These are phyloP conservation scores for Talaromyces sp. DNA, from an alignment of 2,329 filamentous ascomycete genomes.

Conservation along the genomic window DNA sequence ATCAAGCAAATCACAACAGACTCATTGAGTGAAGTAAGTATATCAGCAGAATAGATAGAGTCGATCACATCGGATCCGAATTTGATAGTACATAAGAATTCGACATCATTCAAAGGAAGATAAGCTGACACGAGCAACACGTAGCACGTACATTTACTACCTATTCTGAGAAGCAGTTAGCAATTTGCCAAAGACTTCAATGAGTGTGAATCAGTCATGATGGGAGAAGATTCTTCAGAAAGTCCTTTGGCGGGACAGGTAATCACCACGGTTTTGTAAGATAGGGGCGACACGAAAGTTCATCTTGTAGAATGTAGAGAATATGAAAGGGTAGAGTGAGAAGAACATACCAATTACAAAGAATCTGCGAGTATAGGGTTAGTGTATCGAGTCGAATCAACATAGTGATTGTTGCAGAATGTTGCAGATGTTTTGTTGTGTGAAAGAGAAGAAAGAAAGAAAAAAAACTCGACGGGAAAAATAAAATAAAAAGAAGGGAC, in stretches of 20 bases:
- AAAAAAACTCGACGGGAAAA: slow-evolving; percentile 15
- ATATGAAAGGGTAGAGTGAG: slow-evolving; percentile 19
- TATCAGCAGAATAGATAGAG: slow-evolving; percentile 19
- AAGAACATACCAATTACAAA: slow-evolving; percentile 21
- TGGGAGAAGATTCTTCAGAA: slow-evolving; percentile 42
- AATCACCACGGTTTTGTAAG: slow-evolving; percentile 59
- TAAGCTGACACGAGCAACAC: not conserved
- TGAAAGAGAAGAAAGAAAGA: slow-evolving; percentile 14
- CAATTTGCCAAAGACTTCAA: not conserved
- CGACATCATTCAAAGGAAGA: slow-evolving; percentile 39
- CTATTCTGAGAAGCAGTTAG: slow-evolving; percentile 27
- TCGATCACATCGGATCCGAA: slow-evolving; percentile 45
- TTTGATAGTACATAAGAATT: slow-evolving; percentile 50
- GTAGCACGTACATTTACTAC: slow-evolving; percentile 2
- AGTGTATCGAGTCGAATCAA: not conserved
- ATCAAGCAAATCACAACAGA: not conserved
- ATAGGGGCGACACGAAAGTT: slow-evolving; percentile 64
- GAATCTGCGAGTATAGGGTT: not conserved
- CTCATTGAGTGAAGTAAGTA: not conserved
- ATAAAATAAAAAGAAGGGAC: slow-evolving; percentile 5
- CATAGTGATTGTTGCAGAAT: not conserved
- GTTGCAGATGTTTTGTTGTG: not conserved
- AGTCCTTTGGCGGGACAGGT: slow-evolving; percentile 64
- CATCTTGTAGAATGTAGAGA: slow-evolving; percentile 48
- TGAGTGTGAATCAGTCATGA: not conserved